Evolutionary conservation across 176 grass and related monocot species (phyloP).

Genomic region (Stipa capillata): DNA sequence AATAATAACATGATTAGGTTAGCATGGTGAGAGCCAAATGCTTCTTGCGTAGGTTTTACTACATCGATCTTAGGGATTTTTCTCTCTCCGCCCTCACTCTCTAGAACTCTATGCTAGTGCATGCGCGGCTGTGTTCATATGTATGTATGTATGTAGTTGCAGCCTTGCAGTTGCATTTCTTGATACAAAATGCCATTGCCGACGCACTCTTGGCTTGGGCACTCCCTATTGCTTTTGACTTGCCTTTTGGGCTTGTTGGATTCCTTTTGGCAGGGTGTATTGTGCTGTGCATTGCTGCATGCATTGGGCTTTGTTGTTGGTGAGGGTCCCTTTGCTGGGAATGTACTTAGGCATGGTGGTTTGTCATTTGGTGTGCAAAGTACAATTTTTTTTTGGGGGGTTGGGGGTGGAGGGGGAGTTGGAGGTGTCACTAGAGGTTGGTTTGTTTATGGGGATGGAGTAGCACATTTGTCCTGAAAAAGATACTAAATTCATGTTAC

Average conservation of each 20-base stretch:
- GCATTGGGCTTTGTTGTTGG: slow-evolving; percentile 25
- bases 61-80: neutral
- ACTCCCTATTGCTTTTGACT: slow-evolving; percentile 40
- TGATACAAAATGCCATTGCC: slow-evolving; percentile 20
- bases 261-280: slow-evolving; percentile 47
- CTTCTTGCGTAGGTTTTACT: neutral
- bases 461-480: no score
- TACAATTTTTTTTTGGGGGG: no score
- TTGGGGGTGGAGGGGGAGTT: no score
- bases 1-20: slow-evolving; percentile 28
- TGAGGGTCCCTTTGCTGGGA: neutral
- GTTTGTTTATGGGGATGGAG: no score
- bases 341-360: slow-evolving; percentile 37
- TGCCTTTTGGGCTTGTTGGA: slow-evolving; percentile 45
- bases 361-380: slow-evolving; percentile 45
- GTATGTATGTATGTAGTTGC: neutral
- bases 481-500: no score
- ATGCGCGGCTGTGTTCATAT: slow-evolving; percentile 12
- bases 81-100: neutral
- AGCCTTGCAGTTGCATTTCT: slow-evolving; percentile 12
- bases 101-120: neutral
- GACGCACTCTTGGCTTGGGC: slow-evolving; percentile 20
- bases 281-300: slow-evolving; percentile 32
- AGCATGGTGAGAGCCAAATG: neutral
- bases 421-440: slow-evolving; percentile 28